These are phyloP conservation scores for Colletotrichum caudatum DNA, from an alignment of 2,329 filamentous ascomycete genomes.

Conservation along the genomic window DNA sequence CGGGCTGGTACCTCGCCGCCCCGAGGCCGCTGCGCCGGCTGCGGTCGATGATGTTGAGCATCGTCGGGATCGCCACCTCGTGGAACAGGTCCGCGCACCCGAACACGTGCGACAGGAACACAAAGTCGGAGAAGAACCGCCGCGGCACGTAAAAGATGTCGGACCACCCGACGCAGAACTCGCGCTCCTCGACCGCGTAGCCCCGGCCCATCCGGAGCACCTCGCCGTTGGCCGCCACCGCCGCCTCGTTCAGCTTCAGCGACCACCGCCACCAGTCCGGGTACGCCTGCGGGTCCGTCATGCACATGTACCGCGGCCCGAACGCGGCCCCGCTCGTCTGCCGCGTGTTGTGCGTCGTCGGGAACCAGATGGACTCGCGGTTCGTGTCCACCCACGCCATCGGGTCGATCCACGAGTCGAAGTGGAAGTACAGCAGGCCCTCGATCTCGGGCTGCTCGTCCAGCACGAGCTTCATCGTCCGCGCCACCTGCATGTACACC, in stretches of 20 bases:
- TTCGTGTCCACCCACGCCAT: slow-evolving; percentile 46
- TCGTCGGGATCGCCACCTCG: slow-evolving; percentile 50
- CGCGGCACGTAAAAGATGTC: slow-evolving; percentile 52
- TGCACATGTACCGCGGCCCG: slow-evolving; percentile 44
- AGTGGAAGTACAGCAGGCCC: slow-evolving; percentile 50
- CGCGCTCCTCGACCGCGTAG: slow-evolving; percentile 34
- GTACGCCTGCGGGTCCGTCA: slow-evolving; percentile 43
- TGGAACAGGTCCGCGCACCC: slow-evolving; percentile 46
- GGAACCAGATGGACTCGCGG: slow-evolving; percentile 47
- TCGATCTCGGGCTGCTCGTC: slow-evolving; percentile 46
- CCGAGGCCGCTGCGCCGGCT: slow-evolving; percentile 38
- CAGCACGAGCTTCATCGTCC: slow-evolving; percentile 48
- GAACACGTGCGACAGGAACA: slow-evolving; percentile 46
- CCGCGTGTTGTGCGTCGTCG: slow-evolving; percentile 40
- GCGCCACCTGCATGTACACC: slow-evolving; percentile 46
- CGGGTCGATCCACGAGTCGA: slow-evolving; percentile 51
- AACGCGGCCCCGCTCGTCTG: slow-evolving; percentile 32
- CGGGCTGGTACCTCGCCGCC: slow-evolving; percentile 17
- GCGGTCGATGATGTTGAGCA: slow-evolving; percentile 49
- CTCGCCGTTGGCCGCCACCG: slow-evolving; percentile 40
- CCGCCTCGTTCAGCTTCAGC: slow-evolving; percentile 35
- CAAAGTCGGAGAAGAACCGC: slow-evolving; percentile 49
- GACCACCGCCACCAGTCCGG: slow-evolving; percentile 44
- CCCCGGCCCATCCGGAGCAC: slow-evolving; percentile 23
- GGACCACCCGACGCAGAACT: slow-evolving; percentile 50